phyloP scores from a whole-genome alignment of 2,329 filamentous ascomycete genomes.

The Blastomyces percursus region DNA sequence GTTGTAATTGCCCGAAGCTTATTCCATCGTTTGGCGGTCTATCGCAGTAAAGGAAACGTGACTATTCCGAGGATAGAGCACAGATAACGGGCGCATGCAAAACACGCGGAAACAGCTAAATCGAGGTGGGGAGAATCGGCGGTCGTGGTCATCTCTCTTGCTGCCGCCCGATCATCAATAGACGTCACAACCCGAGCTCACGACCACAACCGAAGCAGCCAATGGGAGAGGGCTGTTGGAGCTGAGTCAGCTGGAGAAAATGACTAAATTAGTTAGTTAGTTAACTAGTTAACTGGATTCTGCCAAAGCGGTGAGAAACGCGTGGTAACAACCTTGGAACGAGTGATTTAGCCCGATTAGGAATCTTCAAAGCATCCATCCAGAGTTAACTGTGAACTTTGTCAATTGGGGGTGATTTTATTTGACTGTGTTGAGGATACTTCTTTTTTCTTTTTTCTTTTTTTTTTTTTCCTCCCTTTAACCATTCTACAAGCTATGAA shows the following conservation, averaged over 20 bases:
- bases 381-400: neutral
- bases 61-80: neutral
- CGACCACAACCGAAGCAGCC: neutral
- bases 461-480: too few species aligned
- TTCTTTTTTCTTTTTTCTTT: too few species aligned
- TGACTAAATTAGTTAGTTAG: too few species aligned
- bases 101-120: neutral
- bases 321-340: neutral
- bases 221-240: conserved; percentile 1
- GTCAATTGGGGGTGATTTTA: neutral
- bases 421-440: neutral
- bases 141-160: neutral
- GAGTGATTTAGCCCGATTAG: neutral
- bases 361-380: neutral
- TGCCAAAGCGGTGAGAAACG: conserved; percentile 9
- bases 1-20: neutral
- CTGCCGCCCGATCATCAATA: neutral
- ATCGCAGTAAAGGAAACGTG: neutral
- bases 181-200: conserved; percentile 8
- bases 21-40: neutral
- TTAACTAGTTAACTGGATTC: too few species aligned
- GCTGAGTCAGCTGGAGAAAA: neutral
- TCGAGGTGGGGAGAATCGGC: neutral
- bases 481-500: neutral
- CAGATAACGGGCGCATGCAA: neutral